phyloP scores from a whole-genome alignment of 257 asterid species.

The Paraleonurus japonicus region DNA sequence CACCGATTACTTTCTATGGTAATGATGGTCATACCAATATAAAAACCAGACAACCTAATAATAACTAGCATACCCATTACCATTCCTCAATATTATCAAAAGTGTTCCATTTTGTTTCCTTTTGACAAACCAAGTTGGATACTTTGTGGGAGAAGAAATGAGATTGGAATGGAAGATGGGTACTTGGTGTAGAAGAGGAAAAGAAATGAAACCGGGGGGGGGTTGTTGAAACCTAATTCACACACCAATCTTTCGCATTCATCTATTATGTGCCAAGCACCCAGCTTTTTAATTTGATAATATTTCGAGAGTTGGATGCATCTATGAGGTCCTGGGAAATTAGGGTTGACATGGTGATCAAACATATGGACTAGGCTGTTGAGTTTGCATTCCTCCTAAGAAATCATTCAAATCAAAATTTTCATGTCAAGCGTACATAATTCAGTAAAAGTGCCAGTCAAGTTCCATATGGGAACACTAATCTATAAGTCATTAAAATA shows the following conservation, averaged over 20 bases:
- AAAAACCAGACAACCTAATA: too few relatives aligned
- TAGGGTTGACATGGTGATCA: not conserved
- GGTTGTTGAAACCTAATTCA: not conserved
- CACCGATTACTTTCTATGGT: too few relatives aligned
- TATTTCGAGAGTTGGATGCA: not conserved
- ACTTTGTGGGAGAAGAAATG: not conserved
- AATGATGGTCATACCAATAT: too few relatives aligned
- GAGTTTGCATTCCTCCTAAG: not conserved
- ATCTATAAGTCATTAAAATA: constrained; percentile 4
- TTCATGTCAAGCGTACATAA: constrained; percentile 1
- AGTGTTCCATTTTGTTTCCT: too few relatives aligned
- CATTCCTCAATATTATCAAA: too few relatives aligned
- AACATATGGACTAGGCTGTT: not conserved
- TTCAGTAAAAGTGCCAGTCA: not conserved
- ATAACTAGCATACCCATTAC: too few relatives aligned
- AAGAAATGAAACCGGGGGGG: not conserved
- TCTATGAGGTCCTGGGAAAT: not conserved
- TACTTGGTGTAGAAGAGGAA: not conserved
- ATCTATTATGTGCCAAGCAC: not conserved
- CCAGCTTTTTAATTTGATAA: not conserved
- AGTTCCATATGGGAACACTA: not conserved
- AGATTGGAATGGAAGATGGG: not conserved
- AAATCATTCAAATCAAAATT: not conserved
- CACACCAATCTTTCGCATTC: not conserved
- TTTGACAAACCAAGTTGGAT: too few relatives aligned